Percentiles rank a stretch among this genome's conserved stretches.
phyloP scores from a whole-genome alignment of 352 stramenopile genomes.

The Phytophthora tentaculata region DNA sequence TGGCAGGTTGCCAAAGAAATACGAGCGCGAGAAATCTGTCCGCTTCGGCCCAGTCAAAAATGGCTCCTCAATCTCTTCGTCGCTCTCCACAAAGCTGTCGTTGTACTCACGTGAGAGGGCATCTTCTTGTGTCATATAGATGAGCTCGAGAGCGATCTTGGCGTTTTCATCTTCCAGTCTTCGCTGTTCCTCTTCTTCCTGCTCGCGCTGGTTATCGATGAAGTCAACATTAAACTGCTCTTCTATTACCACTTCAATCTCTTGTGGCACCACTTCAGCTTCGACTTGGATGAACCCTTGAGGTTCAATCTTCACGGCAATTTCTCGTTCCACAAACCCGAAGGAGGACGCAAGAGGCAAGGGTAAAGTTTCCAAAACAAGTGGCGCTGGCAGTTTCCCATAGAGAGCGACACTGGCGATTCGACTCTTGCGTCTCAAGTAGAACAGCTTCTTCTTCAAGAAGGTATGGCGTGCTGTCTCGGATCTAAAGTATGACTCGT shows the following conservation, averaged over 20 bases:
- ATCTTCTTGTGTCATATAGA: conserved; percentile 39
- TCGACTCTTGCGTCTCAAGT: conserved; percentile 46
- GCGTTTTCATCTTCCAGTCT: conserved; percentile 25
- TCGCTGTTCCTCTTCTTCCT: conserved; percentile 36
- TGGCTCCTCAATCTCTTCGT: conserved; percentile 57
- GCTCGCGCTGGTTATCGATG: conserved; percentile 20
- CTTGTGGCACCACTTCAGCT: conserved; percentile 14
- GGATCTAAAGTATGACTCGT: conserved; percentile 56
- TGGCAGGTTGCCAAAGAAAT: conserved; percentile 76
- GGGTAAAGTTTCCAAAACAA: conserved; percentile 54
- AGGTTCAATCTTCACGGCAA: conserved; percentile 18
- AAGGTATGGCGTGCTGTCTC: conserved; percentile 47
- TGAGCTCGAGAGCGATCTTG: conserved; percentile 33
- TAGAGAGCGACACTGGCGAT: conserved; percentile 49
- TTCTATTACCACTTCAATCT: conserved; percentile 5
- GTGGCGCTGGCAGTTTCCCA: conserved; percentile 50
- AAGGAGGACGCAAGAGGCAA: conserved; percentile 41
- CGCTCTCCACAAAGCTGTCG: conserved; percentile 44
- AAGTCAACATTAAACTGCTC: conserved; percentile 12
- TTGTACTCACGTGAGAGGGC: conserved; percentile 37
- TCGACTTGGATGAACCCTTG: conserved; percentile 17
- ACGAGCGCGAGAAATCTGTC: conserved; percentile 71
- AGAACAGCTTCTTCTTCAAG: conserved; percentile 58
- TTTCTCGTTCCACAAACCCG: conserved; percentile 29
- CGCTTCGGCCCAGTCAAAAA: conserved; percentile 55